phyloP scores from a whole-genome alignment of 768 basidiomycete genomes.

The Lactarius hatsudake region DNA sequence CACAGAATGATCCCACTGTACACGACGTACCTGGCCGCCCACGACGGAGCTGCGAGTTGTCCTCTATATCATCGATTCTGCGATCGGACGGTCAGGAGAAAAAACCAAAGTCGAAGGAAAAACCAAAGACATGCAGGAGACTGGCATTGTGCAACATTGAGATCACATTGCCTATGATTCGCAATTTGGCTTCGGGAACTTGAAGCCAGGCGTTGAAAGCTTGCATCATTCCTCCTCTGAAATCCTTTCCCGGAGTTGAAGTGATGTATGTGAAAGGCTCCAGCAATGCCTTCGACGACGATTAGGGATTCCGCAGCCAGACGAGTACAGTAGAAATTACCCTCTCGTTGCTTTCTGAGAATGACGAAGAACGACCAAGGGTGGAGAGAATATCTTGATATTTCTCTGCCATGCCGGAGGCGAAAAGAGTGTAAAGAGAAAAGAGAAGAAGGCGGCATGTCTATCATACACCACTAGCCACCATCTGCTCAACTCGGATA shows the following conservation, averaged over 20 bases:
- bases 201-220: slow-evolving; percentile 93
- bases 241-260: slow-evolving; percentile 88
- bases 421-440: background rate
- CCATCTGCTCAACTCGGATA: background rate
- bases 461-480: background rate
- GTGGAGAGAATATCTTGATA: slow-evolving; percentile 21
- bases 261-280: slow-evolving; percentile 88
- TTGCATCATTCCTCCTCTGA: slow-evolving; percentile 80
- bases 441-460: background rate
- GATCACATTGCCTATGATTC: slow-evolving; percentile 75
- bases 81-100: background rate
- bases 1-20: background rate
- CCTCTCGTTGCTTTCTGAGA: slow-evolving; percentile 19
- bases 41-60: slow-evolving; percentile 80
- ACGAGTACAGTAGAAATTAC: background rate
- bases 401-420: slow-evolving; percentile 21
- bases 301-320: background rate
- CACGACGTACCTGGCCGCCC: slow-evolving; percentile 67
- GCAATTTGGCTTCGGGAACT: slow-evolving; percentile 70
- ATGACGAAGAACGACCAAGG: slow-evolving; percentile 6
- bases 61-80: slow-evolving; percentile 94
- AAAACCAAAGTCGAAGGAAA: background rate
- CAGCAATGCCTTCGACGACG: slow-evolving; percentile 47
- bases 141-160: slow-evolving; percentile 95
- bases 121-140: slow-evolving; percentile 61